A percentile compares a stretch with the other conserved stretches of the same genome.
These are phyloP conservation scores for Hanseniaspora lachancei DNA, from an alignment of 805 yeast species.

Conservation along the genomic window DNA sequence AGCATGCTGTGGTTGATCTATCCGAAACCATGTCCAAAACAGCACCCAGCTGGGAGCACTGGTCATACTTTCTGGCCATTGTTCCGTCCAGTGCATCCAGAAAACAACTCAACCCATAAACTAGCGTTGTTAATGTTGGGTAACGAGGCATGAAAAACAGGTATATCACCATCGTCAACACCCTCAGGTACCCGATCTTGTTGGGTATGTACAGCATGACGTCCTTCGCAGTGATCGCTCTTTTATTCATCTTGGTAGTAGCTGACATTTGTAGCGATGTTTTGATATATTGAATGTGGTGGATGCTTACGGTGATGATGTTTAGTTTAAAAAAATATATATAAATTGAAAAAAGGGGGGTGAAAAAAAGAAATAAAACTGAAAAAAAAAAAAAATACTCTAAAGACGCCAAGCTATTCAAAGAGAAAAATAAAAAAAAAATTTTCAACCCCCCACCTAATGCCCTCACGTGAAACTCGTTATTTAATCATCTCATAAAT, in stretches of 20 bases:
- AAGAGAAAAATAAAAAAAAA: no score
- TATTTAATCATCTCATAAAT: neutral
- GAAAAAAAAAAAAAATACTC: no score
- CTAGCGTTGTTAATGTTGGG: slow-evolving; percentile 61
- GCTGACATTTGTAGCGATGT: neutral
- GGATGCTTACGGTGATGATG: neutral
- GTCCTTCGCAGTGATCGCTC: slow-evolving; percentile 32
- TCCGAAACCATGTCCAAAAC: slow-evolving; percentile 98
- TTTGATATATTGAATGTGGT: neutral
- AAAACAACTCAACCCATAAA: slow-evolving; percentile 79
- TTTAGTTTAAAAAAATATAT: neutral
- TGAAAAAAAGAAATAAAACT: no score
- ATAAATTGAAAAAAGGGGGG: no score
- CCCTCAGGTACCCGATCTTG: slow-evolving; percentile 78
- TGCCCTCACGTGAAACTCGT: neutral
- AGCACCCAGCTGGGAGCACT: slow-evolving; percentile 87
- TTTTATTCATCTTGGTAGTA: neutral
- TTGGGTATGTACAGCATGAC: slow-evolving; percentile 79
- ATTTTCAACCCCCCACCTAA: neutral
- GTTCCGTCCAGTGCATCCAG: slow-evolving; percentile 94
- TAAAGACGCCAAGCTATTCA: no score
- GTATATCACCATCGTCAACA: slow-evolving; percentile 67
- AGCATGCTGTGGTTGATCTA: slow-evolving; percentile 89
- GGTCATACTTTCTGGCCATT: slow-evolving; percentile 81
- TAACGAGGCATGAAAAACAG: slow-evolving; percentile 70